phyloP scores from a whole-genome alignment of 139 green algal genomes.

The Astrephomene gubernaculifera region DNA sequence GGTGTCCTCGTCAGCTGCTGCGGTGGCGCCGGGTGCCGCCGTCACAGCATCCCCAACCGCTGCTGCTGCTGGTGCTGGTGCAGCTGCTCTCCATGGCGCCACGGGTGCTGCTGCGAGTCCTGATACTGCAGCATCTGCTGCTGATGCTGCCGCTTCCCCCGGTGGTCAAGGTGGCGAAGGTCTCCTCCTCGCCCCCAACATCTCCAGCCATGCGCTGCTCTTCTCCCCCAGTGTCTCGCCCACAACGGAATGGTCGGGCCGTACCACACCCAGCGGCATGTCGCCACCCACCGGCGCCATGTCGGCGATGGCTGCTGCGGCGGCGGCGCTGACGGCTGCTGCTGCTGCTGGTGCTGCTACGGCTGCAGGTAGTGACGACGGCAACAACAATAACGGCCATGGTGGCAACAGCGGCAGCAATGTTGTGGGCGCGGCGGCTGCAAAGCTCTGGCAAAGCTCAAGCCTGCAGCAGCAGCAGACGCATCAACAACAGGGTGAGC shows the following conservation, averaged over 20 bases:
- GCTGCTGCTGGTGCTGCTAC: too few relatives aligned
- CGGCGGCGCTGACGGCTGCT: neutral
- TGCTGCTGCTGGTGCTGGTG: neutral
- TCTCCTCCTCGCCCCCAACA: too few relatives aligned
- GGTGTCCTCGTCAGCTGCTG: neutral
- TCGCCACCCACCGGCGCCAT: constrained; percentile 7
- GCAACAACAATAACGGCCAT: too few relatives aligned
- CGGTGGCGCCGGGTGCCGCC: neutral
- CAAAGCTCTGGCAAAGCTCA: neutral
- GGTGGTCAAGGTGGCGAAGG: too few relatives aligned
- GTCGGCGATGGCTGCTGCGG: neutral
- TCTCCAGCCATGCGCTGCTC: constrained; percentile 9
- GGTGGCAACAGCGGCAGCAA: too few relatives aligned
- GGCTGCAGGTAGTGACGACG: too few relatives aligned
- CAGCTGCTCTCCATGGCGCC: too few relatives aligned
- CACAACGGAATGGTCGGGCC: neutral
- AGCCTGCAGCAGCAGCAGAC: too few relatives aligned
- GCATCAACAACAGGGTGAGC: too few relatives aligned
- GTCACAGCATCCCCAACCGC: neutral
- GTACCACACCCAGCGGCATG: neutral
- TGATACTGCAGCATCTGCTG: too few relatives aligned
- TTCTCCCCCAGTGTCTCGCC: constrained; percentile 1
- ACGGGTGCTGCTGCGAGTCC: too few relatives aligned
- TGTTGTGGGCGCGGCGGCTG: neutral
- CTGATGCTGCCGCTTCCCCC: too few relatives aligned